Evolutionary conservation across 306 rosid genomes (phyloP).

Genomic region (Lathyrus oleraceus): DNA sequence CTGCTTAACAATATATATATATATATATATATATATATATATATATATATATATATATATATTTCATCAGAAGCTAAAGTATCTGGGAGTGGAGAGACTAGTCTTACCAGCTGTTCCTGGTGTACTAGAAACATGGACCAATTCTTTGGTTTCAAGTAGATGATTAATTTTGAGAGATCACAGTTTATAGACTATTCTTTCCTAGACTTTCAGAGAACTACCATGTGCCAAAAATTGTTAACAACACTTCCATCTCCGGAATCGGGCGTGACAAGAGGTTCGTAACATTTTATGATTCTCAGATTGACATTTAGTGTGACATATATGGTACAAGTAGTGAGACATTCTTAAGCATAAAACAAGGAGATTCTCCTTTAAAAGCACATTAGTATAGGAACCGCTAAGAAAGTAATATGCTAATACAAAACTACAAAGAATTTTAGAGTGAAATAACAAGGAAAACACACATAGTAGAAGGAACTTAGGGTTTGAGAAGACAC

Average conservation of each 20-base stretch:
- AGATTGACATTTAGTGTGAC: background rate
- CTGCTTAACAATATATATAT: no score
- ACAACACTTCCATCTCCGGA: slow-evolving; percentile 38
- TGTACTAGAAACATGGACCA: slow-evolving; percentile 77
- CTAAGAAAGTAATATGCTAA: no score
- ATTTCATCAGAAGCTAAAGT: slow-evolving; percentile 57
- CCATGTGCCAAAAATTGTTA: slow-evolving; percentile 76
- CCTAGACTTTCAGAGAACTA: slow-evolving; percentile 72
- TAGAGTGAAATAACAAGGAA: no score
- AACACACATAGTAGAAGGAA: no score
- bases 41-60: no score
- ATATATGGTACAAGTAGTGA: background rate
- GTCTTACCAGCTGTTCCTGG: slow-evolving; percentile 73
- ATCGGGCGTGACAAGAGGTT: slow-evolving; percentile 44
- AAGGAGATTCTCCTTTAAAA: no score
- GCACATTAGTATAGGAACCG: no score
- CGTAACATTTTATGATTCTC: slow-evolving; percentile 24
- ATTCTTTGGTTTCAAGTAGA: slow-evolving; percentile 62
- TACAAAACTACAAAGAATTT: no score
- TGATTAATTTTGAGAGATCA: slow-evolving; percentile 62
- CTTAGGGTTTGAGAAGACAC: no score
- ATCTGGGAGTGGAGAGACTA: slow-evolving; percentile 75
- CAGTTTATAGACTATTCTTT: slow-evolving; percentile 66
- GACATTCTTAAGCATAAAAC: no score
- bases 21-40: no score